phyloP scores from a whole-genome alignment of 1,284 basidiomycete genomes.

The Boletus sp. region DNA sequence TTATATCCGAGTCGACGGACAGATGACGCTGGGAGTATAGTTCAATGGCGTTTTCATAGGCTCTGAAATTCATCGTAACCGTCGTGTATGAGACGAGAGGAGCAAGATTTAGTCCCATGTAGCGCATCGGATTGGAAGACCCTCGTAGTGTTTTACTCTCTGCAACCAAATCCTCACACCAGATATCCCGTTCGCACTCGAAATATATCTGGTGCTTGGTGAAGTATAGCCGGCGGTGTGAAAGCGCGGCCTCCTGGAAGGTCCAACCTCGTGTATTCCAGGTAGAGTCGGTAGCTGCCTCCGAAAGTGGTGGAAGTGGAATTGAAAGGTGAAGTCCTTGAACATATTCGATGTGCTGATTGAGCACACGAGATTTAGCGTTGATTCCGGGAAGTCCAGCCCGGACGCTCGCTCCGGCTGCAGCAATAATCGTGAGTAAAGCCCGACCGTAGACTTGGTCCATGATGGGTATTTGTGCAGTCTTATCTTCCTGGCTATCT shows the following conservation, averaged over 20 bases:
- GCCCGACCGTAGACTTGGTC: constrained; percentile 11
- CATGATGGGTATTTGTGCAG: constrained; percentile 9
- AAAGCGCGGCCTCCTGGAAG: constrained; percentile 22
- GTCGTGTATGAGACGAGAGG: neutral
- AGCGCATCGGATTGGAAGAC: constrained; percentile 9
- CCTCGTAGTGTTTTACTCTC: constrained; percentile 9
- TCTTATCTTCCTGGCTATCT: constrained; percentile 11
- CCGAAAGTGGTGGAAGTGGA: constrained; percentile 14
- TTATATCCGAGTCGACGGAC: constrained; percentile 18
- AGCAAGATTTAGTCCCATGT: neutral
- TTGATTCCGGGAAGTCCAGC: constrained; percentile 13
- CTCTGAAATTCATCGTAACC: neutral
- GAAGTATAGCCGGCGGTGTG: constrained; percentile 22
- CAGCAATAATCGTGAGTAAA: constrained; percentile 7
- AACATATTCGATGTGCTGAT: constrained; percentile 14
- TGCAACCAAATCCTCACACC: constrained; percentile 22
- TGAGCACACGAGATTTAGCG: constrained; percentile 1
- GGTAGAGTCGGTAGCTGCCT: constrained; percentile 7
- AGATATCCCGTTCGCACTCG: constrained; percentile 14
- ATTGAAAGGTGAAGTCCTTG: constrained; percentile 21
- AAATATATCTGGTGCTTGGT: constrained; percentile 23
- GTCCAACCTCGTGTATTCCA: constrained; percentile 27
- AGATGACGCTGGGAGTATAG: constrained; percentile 16
- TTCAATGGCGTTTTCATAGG: constrained; percentile 8
- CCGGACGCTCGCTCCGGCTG: constrained; percentile 3